Conservation (phyloP, 2,329 filamentous ascomycete genomes). For the Penicillium sp. region DNA sequence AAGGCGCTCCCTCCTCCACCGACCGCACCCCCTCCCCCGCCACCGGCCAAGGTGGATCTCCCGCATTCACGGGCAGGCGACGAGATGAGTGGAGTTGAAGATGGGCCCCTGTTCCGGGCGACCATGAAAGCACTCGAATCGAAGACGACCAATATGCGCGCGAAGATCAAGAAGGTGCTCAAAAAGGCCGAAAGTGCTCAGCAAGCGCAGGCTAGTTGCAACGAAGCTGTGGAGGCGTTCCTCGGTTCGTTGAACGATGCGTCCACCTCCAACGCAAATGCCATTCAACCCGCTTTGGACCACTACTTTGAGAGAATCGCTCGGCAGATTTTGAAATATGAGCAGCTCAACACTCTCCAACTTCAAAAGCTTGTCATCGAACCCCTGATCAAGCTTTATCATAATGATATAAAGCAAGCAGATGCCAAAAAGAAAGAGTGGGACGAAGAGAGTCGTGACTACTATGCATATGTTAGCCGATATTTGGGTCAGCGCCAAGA, state of each 20-base stretch:
- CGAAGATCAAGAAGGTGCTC: slow-evolving; percentile 92
- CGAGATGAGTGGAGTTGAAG: slow-evolving; percentile 81
- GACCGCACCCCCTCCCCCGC: slow-evolving; percentile 30
- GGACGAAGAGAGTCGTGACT: slow-evolving; percentile 97
- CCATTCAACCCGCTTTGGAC: slow-evolving; percentile 93
- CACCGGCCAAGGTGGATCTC: slow-evolving; percentile 78
- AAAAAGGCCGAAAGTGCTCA: slow-evolving; percentile 91
- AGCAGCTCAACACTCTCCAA: slow-evolving; percentile 79
- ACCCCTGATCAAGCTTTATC: slow-evolving; percentile 86
- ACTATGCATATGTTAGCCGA: slow-evolving; percentile 90
- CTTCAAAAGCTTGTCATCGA: slow-evolving; percentile 94
- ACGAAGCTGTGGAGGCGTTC: slow-evolving; percentile 80
- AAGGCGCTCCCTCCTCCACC: slow-evolving; percentile 26
- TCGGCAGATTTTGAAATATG: slow-evolving; percentile 82
- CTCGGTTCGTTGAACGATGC: slow-evolving; percentile 85
- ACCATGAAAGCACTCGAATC: slow-evolving; percentile 96
- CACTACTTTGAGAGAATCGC: slow-evolving; percentile 99
- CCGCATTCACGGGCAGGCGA: slow-evolving; percentile 80
- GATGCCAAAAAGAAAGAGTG: slow-evolving; percentile 97
- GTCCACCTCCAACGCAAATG: slow-evolving; percentile 87
- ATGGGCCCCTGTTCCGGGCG: slow-evolving; percentile 92
- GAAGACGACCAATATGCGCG: slow-evolving; percentile 91
- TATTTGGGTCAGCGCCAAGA: slow-evolving; percentile 97
- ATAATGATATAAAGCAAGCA: slow-evolving; percentile 94
- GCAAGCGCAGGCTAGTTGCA: slow-evolving; percentile 76